Evolutionary conservation across 306 rosid genomes (phyloP).

Genomic region (Datisca glomerata): DNA sequence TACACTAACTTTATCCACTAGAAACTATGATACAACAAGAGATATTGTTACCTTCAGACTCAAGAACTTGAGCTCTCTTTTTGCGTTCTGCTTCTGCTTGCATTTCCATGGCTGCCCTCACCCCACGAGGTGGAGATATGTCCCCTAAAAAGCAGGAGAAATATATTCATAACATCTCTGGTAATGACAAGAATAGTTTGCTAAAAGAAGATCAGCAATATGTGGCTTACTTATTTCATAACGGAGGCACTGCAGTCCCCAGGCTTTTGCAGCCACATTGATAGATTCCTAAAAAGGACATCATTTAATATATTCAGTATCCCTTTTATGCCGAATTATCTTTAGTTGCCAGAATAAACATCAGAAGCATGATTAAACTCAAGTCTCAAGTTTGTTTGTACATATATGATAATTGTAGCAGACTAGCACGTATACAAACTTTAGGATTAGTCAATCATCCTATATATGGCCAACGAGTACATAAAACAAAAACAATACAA

Average conservation of each 20-base stretch:
- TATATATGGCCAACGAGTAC: too few relatives aligned
- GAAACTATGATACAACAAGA: constrained; percentile 7
- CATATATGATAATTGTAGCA: too few relatives aligned
- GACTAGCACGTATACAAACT: too few relatives aligned
- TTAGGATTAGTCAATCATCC: too few relatives aligned
- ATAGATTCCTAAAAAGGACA: constrained; percentile 71
- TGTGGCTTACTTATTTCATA: constrained; percentile 70
- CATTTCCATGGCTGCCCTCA: constrained; percentile 96
- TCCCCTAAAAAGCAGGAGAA: constrained; percentile 47
- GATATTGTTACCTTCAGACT: constrained; percentile 64
- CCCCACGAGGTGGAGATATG: constrained; percentile 94
- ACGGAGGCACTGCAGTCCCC: constrained; percentile 96
- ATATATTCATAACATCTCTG: neutral
- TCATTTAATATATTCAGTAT: too few relatives aligned
- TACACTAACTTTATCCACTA: too few relatives aligned
- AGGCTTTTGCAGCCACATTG: constrained; percentile 73
- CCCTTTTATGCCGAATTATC: too few relatives aligned
- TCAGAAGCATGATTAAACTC: too few relatives aligned
- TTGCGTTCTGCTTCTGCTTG: constrained; percentile 98
- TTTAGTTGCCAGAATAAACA: too few relatives aligned
- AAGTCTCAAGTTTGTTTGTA: too few relatives aligned
- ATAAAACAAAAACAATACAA: too few relatives aligned
- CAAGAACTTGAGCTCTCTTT: constrained; percentile 95
- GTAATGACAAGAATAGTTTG: neutral
- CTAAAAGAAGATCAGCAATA: constrained; percentile 11